phyloP scores from a whole-genome alignment of 2,329 filamentous ascomycete genomes.

The Cyclaneusma minus region DNA sequence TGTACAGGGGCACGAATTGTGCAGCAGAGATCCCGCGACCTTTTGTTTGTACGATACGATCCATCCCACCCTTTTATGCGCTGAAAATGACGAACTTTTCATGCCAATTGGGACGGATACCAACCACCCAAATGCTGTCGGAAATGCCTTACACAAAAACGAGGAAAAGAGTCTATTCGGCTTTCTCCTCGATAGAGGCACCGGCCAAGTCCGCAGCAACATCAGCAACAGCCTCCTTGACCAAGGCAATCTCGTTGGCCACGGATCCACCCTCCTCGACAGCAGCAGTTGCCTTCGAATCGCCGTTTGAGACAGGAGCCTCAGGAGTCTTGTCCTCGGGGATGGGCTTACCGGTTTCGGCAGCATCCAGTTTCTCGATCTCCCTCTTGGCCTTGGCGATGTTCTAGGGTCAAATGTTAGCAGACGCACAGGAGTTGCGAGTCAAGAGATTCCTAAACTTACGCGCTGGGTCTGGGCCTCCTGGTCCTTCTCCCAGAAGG shows the following conservation, averaged over 20 bases:
- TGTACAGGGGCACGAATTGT: too few species aligned
- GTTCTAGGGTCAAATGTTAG: conserved; percentile 46
- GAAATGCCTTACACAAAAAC: too few species aligned
- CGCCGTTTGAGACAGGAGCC: too few species aligned
- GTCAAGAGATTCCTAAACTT: conserved; percentile 29
- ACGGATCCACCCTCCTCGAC: conserved; percentile 14
- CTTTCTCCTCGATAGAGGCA: conserved; percentile 41
- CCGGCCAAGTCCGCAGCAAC: conserved; percentile 43
- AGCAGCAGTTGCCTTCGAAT: conserved; percentile 10
- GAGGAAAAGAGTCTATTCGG: too few species aligned
- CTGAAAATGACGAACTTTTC: too few species aligned
- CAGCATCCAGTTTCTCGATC: conserved; percentile 73
- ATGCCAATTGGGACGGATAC: too few species aligned
- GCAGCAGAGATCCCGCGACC: too few species aligned
- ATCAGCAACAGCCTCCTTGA: conserved; percentile 39
- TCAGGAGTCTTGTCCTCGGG: too few species aligned
- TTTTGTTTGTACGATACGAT: too few species aligned
- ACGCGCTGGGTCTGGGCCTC: conserved; percentile 80
- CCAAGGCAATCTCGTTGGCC: conserved; percentile 13
- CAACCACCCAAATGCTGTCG: too few species aligned
- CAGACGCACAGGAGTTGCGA: background rate
- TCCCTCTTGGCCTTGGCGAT: conserved; percentile 93
- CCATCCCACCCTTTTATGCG: too few species aligned
- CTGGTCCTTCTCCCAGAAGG: conserved; percentile 84
- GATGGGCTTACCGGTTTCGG: conserved; percentile 36